Percentiles rank a stretch among this genome's conserved stretches.
These are phyloP conservation scores for Leersia perrieri DNA, from an alignment of 176 grass and related monocot genomes.

Conservation along the genomic window DNA sequence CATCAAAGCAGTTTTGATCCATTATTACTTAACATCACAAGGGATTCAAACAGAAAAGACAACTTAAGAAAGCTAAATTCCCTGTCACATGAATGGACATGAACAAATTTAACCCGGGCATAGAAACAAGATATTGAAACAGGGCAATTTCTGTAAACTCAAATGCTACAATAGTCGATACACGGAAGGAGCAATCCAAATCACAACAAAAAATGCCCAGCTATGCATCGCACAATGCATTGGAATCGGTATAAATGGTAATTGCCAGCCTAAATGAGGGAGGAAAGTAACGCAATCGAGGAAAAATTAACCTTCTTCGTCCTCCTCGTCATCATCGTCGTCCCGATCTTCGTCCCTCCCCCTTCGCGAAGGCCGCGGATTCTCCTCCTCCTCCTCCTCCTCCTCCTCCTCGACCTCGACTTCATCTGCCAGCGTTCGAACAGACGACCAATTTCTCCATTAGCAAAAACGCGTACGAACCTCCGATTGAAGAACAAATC, in stretches of 20 bases:
- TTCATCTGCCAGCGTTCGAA: constrained; percentile 55
- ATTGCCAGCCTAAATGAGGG: not conserved
- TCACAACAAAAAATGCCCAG: not conserved
- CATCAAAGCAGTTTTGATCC: constrained; percentile 1
- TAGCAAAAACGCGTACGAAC: constrained; percentile 22
- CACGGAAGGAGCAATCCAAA: not conserved
- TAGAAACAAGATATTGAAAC: not conserved
- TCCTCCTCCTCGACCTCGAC: not conserved
- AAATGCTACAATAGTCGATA: too few relatives aligned
- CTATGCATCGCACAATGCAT: too few relatives aligned
- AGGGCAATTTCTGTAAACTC: not conserved
- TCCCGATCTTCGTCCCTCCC: constrained; percentile 42
- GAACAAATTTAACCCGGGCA: not conserved
- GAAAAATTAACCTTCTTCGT: constrained; percentile 70
- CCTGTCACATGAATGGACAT: not conserved
- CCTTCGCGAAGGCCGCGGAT: constrained; percentile 37
- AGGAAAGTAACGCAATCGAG: not conserved
- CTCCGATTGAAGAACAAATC: not conserved
- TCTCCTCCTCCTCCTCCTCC: constrained; percentile 66
- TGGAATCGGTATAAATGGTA: too few relatives aligned
- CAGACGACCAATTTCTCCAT: constrained; percentile 20
- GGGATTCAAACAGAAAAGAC: too few relatives aligned
- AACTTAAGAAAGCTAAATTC: not conserved
- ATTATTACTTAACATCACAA: too few relatives aligned
- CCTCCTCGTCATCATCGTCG: constrained; percentile 65